A percentile compares a stretch with the other conserved stretches of the same genome.
Evolutionary conservation across 768 basidiomycete genomes (phyloP).

Genomic region (Tylopilus plumbeoviolaceoides): DNA sequence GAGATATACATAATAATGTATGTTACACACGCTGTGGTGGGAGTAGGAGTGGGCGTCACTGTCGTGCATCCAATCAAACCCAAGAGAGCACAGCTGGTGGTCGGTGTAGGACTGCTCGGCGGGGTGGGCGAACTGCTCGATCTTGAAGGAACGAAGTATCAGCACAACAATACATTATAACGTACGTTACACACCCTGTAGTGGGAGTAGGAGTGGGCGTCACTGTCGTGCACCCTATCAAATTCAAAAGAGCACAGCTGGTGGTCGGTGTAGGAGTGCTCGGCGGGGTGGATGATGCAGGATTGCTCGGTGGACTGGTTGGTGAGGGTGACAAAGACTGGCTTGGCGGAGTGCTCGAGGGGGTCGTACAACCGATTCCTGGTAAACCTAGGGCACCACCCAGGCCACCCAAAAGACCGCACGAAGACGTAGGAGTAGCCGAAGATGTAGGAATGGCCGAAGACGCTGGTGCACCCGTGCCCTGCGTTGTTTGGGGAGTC

Average conservation of each 20-base stretch:
- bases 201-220: conserved; percentile 6
- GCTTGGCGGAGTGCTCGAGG: conserved; percentile 9
- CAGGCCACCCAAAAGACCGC: background rate
- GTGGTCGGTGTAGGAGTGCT: conserved; percentile 5
- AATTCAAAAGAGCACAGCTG: conserved; percentile 15
- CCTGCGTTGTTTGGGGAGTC: too few species aligned
- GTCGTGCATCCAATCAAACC: conserved; percentile 19
- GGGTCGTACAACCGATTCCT: conserved; percentile 12
- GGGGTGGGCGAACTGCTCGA: too few species aligned
- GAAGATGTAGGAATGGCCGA: background rate
- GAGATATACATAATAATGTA: too few species aligned
- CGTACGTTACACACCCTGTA: conserved; percentile 9
- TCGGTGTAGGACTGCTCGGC: too few species aligned
- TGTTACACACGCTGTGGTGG: too few species aligned
- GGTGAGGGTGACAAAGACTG: conserved; percentile 2
- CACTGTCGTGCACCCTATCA: conserved; percentile 15
- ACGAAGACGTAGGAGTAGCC: background rate
- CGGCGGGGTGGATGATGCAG: background rate
- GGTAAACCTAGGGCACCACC: background rate
- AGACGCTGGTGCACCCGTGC: background rate
- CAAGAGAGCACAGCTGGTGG: conserved; percentile 17
- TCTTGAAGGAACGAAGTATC: too few species aligned
- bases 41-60: background rate
- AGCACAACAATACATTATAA: background rate
- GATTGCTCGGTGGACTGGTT: background rate